Percentiles rank a stretch among this genome's conserved stretches.
Evolutionary conservation across 352 stramenopile genomes (phyloP).

Genomic region (Porosira glacialis): DNA sequence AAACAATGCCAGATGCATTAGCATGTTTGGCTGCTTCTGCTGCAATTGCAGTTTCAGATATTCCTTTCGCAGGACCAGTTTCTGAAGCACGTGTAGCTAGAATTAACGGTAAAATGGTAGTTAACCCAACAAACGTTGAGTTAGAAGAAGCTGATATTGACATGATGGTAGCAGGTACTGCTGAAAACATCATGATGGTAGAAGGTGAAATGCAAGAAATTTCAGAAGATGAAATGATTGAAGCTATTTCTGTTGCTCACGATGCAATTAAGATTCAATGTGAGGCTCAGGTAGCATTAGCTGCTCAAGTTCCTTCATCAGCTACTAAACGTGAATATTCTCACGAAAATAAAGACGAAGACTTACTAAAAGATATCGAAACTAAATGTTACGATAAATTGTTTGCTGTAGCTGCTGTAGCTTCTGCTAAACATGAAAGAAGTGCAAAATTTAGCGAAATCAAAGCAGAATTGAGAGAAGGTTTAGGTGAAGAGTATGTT

Average conservation of each 20-base stretch:
- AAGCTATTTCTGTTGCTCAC: constrained; percentile 70
- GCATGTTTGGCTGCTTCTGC: no score
- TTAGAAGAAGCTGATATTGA: constrained; percentile 59
- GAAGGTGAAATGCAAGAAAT: constrained; percentile 80
- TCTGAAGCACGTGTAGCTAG: constrained; percentile 85
- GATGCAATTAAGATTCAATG: constrained; percentile 82
- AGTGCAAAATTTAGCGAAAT: no score
- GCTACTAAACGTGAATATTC: constrained; percentile 92
- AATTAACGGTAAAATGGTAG: constrained; percentile 83
- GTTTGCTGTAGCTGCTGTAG: no score
- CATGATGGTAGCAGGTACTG: constrained; percentile 75
- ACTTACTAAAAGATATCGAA: no score
- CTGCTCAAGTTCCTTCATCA: constrained; percentile 91
- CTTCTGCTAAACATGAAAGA: no score
- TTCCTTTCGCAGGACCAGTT: constrained; percentile 87
- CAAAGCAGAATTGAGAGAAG: no score
- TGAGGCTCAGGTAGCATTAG: constrained; percentile 87
- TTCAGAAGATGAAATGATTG: constrained; percentile 72
- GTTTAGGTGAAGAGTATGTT: no score
- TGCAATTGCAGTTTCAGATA: no score
- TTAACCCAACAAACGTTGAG: constrained; percentile 82
- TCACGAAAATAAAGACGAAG: constrained; percentile 73
- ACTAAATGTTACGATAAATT: no score
- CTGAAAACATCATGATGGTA: constrained; percentile 82
- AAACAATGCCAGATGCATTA: no score